A percentile compares a stretch with the other conserved stretches of the same genome.
These are phyloP conservation scores for Aspergillus texensis DNA, from an alignment of 2,329 filamentous ascomycete genomes.

Conservation along the genomic window DNA sequence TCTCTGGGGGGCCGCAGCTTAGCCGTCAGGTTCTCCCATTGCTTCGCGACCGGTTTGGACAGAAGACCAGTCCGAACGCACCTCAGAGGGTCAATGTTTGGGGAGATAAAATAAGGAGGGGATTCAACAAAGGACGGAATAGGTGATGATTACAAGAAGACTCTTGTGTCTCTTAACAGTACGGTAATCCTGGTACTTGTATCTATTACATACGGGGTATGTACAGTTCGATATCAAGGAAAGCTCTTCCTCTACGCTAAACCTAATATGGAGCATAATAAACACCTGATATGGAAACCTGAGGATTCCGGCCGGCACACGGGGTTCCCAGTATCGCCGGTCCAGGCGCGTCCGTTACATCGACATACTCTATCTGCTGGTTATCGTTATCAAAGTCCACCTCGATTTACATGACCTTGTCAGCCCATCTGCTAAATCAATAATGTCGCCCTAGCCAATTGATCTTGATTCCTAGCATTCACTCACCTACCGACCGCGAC, in stretches of 20 bases:
- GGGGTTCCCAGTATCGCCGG: background rate
- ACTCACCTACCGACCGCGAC: slow-evolving; percentile 13
- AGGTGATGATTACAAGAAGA: background rate
- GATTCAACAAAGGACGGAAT: background rate
- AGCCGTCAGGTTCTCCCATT: background rate
- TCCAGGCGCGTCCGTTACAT: background rate
- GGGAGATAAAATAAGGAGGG: background rate
- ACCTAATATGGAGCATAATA: background rate
- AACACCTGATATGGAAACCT: background rate
- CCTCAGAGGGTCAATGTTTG: background rate
- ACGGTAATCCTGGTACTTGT: background rate
- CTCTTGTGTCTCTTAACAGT: background rate
- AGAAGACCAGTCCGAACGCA: background rate
- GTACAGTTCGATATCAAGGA: too few relatives aligned
- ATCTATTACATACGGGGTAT: too few relatives aligned
- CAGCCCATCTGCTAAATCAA: background rate
- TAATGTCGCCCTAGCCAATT: slow-evolving; percentile 3
- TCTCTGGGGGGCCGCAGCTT: background rate
- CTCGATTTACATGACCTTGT: background rate
- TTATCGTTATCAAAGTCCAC: background rate
- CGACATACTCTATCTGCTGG: background rate
- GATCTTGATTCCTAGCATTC: background rate
- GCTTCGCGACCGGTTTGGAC: background rate
- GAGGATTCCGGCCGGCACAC: background rate
- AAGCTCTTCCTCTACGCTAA: background rate